phyloP scores from a whole-genome alignment of 345 rosid species.

The Bruguiera parviflora region DNA sequence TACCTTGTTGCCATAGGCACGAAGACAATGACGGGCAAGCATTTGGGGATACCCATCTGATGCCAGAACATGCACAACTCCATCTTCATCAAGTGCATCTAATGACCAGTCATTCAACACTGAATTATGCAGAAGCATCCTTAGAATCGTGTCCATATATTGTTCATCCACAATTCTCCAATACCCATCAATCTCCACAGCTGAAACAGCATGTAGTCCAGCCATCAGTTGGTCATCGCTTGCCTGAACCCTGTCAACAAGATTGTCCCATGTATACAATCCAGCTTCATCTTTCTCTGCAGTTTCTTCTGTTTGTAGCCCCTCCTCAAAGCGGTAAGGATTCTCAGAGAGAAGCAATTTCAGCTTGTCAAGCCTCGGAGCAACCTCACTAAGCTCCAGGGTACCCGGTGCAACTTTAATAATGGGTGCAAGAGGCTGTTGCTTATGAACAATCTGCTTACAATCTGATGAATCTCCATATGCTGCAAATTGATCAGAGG shows the following conservation, averaged over 20 bases:
- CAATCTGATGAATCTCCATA: slow-evolving; percentile 25
- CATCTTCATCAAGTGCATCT: slow-evolving; percentile 53
- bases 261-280: slow-evolving; percentile 66
- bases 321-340: slow-evolving; percentile 50
- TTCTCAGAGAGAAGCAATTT: slow-evolving; percentile 54
- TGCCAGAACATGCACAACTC: slow-evolving; percentile 48
- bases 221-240: slow-evolving; percentile 64
- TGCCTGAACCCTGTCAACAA: slow-evolving; percentile 69
- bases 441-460: slow-evolving; percentile 18
- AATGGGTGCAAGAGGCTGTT: slow-evolving; percentile 37
- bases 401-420: slow-evolving; percentile 64
- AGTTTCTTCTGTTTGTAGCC: slow-evolving; percentile 31
- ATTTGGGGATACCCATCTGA: slow-evolving; percentile 63
- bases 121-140: slow-evolving; percentile 60
- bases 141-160: slow-evolving; percentile 60
- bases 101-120: slow-evolving; percentile 69
- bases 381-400: slow-evolving; percentile 78
- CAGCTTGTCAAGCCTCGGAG: slow-evolving; percentile 86
- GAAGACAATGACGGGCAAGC: slow-evolving; percentile 61
- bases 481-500: slow-evolving; percentile 30
- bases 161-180: slow-evolving; percentile 80
- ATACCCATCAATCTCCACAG: slow-evolving; percentile 74
- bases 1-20: slow-evolving; percentile 49
- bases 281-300: slow-evolving; percentile 21
- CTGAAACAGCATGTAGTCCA: slow-evolving; percentile 60